Conservation (phyloP, 805 yeast genomes). For the Candida sanyiensis region DNA sequence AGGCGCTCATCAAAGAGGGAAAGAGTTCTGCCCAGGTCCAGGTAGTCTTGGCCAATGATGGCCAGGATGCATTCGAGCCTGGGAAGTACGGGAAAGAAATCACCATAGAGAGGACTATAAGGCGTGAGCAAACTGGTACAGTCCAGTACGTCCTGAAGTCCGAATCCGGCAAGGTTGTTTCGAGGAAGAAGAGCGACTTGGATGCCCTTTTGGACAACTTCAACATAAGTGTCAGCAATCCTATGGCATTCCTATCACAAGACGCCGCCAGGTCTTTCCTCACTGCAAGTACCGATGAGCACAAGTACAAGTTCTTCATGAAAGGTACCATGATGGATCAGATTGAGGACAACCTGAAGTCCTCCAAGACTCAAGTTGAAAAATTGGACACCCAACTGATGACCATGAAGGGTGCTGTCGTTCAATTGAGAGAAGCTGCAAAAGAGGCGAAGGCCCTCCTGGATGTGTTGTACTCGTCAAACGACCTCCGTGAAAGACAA, state of each 20-base stretch:
- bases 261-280: conserved; percentile 90
- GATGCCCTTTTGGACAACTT: conserved; percentile 65
- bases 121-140: conserved; percentile 41
- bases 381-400: conserved; percentile 36
- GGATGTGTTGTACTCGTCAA: conserved; percentile 35
- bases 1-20: conserved; percentile 73
- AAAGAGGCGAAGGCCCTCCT: conserved; percentile 38
- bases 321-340: conserved; percentile 71
- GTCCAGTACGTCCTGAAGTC: conserved; percentile 50
- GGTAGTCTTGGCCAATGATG: conserved; percentile 59
- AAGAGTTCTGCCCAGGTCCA: conserved; percentile 59
- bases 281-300: conserved; percentile 65
- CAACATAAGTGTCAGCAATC: conserved; percentile 79
- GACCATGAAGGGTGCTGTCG: conserved; percentile 34
- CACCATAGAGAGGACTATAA: conserved; percentile 61
- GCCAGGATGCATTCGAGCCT: conserved; percentile 58
- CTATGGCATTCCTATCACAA: conserved; percentile 88
- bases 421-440: conserved; percentile 34
- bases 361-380: conserved; percentile 31
- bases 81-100: conserved; percentile 65
- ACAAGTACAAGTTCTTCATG: conserved; percentile 73
- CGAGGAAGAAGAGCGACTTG: conserved; percentile 58
- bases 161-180: conserved; percentile 44
- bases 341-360: conserved; percentile 47
- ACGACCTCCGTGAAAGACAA: conserved; percentile 35